These are phyloP conservation scores for Pseudonectria foliicola DNA, from an alignment of 2,329 filamentous ascomycete genomes.

Conservation along the genomic window DNA sequence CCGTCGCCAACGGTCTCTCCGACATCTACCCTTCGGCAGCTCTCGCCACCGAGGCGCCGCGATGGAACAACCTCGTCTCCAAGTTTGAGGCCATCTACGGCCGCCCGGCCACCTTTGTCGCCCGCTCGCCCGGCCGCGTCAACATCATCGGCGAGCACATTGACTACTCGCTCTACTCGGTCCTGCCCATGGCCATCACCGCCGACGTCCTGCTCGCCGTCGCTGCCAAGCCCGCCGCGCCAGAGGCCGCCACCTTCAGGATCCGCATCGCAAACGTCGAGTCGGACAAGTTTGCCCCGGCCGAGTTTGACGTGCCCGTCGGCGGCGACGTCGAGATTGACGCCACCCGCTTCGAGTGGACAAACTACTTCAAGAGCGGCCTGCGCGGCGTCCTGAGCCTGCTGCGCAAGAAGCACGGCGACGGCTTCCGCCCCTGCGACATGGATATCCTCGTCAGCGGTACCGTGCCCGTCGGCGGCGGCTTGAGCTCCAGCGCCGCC, in stretches of 20 bases:
- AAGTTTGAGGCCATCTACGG: slow-evolving; percentile 67
- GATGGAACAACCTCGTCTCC: slow-evolving; percentile 69
- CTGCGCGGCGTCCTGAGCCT: slow-evolving; percentile 74
- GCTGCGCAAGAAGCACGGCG: slow-evolving; percentile 59
- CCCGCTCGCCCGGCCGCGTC: slow-evolving; percentile 86
- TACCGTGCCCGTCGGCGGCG: slow-evolving; percentile 84
- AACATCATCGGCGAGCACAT: slow-evolving; percentile 99
- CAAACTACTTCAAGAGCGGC: slow-evolving; percentile 97
- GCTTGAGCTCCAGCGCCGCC: slow-evolving; percentile 87
- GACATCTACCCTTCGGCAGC: slow-evolving; percentile 80
- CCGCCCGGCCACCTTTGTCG: slow-evolving; percentile 67
- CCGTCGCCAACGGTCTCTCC: slow-evolving; percentile 64
- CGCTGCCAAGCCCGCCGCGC: slow-evolving; percentile 42
- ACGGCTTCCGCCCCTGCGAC: slow-evolving; percentile 56
- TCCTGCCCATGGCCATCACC: slow-evolving; percentile 90
- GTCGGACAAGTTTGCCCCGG: slow-evolving; percentile 64
- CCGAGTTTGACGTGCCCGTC: slow-evolving; percentile 64
- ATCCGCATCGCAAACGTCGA: slow-evolving; percentile 78
- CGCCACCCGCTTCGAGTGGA: slow-evolving; percentile 81
- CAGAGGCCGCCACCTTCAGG: slow-evolving; percentile 47
- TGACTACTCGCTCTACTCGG: slow-evolving; percentile 95
- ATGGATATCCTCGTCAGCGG: slow-evolving; percentile 90
- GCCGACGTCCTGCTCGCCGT: slow-evolving; percentile 88
- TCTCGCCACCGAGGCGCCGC: slow-evolving; percentile 55
- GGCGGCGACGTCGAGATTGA: slow-evolving; percentile 70